phyloP scores from a whole-genome alignment of 2,329 filamentous ascomycete species.

The Emergomyces orientalis region DNA sequence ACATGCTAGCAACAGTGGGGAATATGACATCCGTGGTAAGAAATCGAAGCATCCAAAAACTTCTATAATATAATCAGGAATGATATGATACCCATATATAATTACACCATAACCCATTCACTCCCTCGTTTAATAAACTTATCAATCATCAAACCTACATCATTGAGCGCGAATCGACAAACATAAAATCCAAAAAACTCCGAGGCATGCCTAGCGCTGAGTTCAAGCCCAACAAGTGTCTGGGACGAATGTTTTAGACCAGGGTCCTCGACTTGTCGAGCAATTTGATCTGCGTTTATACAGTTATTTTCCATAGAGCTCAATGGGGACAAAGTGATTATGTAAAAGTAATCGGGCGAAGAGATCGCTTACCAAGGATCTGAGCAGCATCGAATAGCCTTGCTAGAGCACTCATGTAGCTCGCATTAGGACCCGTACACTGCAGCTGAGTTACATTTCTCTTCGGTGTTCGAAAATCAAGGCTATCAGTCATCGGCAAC shows the following conservation, averaged over 20 bases:
- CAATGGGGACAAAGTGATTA: not conserved
- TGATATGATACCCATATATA: not conserved
- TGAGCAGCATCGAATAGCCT: slow-evolving; percentile 89
- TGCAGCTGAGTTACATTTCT: slow-evolving; percentile 58
- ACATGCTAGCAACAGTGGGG: no score
- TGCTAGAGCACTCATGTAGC: slow-evolving; percentile 86
- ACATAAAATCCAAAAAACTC: slow-evolving; percentile 98
- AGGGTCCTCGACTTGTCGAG: slow-evolving; percentile 89
- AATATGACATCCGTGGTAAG: not conserved
- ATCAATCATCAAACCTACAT: slow-evolving; percentile 76
- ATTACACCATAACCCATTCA: slow-evolving; percentile 70
- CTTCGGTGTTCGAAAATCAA: slow-evolving; percentile 58
- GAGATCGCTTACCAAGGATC: slow-evolving; percentile 62
- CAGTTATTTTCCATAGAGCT: not conserved
- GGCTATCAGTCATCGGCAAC: slow-evolving; percentile 61
- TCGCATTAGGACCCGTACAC: slow-evolving; percentile 74
- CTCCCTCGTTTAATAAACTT: slow-evolving; percentile 95
- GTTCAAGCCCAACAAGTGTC: slow-evolving; percentile 88
- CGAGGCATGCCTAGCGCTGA: slow-evolving; percentile 84
- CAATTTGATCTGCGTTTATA: slow-evolving; percentile 71
- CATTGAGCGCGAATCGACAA: slow-evolving; percentile 84
- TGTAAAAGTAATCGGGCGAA: slow-evolving; percentile 17
- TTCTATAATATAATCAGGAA: slow-evolving; percentile 1
- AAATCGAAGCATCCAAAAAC: not conserved
- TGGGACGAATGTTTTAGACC: slow-evolving; percentile 84